Conservation (phyloP, 148 eudicot genomes). For the Rhododendron williamsianum region DNA sequence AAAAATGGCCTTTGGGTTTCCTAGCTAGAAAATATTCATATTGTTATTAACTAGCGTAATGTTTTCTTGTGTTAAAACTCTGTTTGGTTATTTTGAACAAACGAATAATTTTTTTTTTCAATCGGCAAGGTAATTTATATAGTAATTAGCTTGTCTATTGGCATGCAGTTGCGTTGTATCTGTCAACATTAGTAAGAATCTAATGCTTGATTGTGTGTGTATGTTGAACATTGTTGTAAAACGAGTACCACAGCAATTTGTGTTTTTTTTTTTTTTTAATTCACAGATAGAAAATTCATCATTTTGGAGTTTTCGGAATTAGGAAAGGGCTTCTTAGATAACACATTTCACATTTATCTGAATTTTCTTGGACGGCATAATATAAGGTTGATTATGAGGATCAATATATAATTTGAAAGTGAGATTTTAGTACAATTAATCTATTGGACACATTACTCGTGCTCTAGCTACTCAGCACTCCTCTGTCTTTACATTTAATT, state of each 20-base stretch:
- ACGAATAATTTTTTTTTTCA: no score
- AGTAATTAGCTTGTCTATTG: neutral
- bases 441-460: neutral
- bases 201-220: neutral
- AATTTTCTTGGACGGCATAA: neutral
- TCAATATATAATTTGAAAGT: neutral
- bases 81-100: neutral
- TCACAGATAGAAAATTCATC: neutral
- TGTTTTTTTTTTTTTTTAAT: neutral
- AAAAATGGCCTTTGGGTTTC: neutral
- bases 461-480: no score
- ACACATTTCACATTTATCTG: neutral
- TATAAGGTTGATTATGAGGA: neutral
- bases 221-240: neutral
- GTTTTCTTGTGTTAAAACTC: neutral
- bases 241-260: neutral
- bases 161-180: neutral
- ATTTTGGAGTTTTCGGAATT: neutral
- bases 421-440: neutral
- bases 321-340: neutral
- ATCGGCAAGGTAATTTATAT: no score
- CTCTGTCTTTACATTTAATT: neutral
- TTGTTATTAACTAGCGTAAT: neutral
- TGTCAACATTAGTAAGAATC: neutral
- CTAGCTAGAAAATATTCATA: neutral